These are phyloP conservation scores for Clarireedia monteithiana DNA, from an alignment of 2,329 filamentous ascomycete species.

Conservation along the genomic window DNA sequence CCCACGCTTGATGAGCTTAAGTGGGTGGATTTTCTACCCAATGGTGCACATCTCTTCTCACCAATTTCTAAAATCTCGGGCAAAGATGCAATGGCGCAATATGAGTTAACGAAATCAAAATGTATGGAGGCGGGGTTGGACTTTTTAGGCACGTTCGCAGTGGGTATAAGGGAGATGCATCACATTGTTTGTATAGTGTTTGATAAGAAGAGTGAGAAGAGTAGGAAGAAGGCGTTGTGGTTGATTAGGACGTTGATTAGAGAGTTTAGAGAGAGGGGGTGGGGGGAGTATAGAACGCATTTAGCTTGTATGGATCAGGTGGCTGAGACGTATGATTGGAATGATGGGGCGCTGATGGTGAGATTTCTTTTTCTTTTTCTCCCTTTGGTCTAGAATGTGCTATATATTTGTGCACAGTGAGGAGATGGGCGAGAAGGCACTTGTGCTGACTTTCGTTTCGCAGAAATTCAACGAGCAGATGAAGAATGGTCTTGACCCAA, in stretches of 20 bases:
- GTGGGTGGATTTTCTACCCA: constrained; percentile 45
- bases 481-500: constrained; percentile 40
- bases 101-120: constrained; percentile 34
- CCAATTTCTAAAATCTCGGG: constrained; percentile 43
- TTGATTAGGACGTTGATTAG: constrained; percentile 35
- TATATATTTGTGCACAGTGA: too few species aligned
- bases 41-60: constrained; percentile 43
- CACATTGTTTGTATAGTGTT: constrained; percentile 48
- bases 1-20: constrained; percentile 28
- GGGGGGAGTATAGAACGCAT: constrained; percentile 40
- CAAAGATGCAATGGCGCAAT: constrained; percentile 38
- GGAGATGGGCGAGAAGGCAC: too few species aligned
- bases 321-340: constrained; percentile 36
- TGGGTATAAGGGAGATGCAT: constrained; percentile 45
- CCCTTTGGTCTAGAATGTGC: too few species aligned
- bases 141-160: constrained; percentile 42
- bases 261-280: constrained; percentile 35
- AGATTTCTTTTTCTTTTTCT: too few species aligned
- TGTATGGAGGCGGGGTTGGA: constrained; percentile 40
- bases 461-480: constrained; percentile 36
- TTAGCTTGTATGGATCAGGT: constrained; percentile 38
- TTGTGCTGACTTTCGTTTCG: too few species aligned
- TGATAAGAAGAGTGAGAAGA: constrained; percentile 35
- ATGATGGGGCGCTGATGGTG: constrained; percentile 32
- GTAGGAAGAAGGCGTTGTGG: constrained; percentile 31